Conservation (phyloP, 345 rosid species). For the Ricinus communis region DNA sequence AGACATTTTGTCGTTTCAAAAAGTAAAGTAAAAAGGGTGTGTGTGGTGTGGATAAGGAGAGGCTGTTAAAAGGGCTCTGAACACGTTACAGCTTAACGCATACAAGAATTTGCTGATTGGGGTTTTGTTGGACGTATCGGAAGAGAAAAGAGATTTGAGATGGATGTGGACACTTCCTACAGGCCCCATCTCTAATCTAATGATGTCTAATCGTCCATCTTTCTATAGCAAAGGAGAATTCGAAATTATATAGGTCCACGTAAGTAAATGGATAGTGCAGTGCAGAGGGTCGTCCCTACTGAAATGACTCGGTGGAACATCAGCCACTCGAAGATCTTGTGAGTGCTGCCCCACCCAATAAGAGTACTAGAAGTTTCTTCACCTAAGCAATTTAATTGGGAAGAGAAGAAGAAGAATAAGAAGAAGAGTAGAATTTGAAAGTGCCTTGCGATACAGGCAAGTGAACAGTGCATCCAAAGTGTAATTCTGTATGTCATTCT, state of each 20-base stretch:
- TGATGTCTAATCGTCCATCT: no score
- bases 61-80: not conserved
- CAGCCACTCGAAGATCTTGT: conserved; percentile 4
- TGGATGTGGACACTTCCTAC: conserved; percentile 14
- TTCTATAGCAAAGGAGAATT: no score
- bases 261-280: conserved; percentile 7
- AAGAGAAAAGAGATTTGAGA: not conserved
- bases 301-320: not conserved
- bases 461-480: not conserved
- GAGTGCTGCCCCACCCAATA: not conserved
- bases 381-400: not conserved
- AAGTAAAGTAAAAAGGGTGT: not conserved
- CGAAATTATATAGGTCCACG: conserved; percentile 21
- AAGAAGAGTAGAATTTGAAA: no score
- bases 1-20: no score
- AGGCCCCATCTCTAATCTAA: no score
- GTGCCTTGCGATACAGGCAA: conserved; percentile 13
- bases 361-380: not conserved
- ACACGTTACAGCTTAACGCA: not conserved
- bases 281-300: not conserved
- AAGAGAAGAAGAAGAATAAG: not conserved
- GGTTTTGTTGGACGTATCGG: no score
- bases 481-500: no score
- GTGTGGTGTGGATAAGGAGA: conserved; percentile 8
- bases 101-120: no score